Conservation (phyloP, 176 grass and related monocot genomes). For the Chrysopogon serrulatus region DNA sequence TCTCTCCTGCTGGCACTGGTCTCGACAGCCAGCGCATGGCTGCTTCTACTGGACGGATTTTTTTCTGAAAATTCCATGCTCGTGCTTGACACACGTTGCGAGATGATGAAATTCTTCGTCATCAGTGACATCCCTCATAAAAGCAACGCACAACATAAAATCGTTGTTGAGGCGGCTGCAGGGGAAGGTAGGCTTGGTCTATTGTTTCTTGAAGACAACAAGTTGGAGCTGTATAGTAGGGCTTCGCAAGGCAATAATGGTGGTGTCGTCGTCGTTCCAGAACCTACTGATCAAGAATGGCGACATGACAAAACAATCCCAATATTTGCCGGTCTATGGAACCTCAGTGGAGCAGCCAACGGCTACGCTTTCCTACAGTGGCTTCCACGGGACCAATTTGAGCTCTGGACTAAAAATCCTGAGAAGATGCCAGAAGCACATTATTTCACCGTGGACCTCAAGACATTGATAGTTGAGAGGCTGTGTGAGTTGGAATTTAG, state of each 20-base stretch:
- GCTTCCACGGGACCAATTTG: not conserved
- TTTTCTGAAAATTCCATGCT: not conserved
- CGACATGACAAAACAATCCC: not conserved
- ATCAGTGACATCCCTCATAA: not conserved
- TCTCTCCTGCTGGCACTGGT: no score
- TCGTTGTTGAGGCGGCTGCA: slow-evolving; percentile 1
- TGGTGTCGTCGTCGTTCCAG: no score
- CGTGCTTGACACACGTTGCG: not conserved
- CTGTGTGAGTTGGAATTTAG: no score
- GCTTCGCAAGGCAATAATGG: not conserved
- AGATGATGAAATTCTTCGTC: not conserved
- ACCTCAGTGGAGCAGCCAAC: not conserved
- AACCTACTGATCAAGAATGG: not conserved
- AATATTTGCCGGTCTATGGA: not conserved
- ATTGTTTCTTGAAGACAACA: not conserved
- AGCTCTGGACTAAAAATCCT: not conserved
- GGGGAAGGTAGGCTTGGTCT: not conserved
- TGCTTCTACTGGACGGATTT: not conserved
- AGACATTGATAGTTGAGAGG: not conserved
- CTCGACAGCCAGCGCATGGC: not conserved
- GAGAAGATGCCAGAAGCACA: not conserved
- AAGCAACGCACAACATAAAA: no score
- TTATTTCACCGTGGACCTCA: not conserved
- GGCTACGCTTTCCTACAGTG: not conserved
- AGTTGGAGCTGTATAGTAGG: no score